Conservation (phyloP, 306 rosid species). For the Aeschynomene evenia region DNA sequence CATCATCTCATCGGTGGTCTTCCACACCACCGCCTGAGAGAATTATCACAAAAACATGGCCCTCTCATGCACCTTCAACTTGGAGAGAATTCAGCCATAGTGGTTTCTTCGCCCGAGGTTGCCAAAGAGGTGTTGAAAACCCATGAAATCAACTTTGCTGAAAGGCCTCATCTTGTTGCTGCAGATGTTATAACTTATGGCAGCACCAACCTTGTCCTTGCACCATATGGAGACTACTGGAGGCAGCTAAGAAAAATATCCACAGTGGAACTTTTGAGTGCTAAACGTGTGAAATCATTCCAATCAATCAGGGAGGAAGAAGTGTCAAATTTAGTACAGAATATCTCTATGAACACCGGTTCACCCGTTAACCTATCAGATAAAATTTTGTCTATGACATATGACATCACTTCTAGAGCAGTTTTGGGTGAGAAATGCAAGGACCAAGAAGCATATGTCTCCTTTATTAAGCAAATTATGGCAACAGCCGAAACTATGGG, state of each 20-base stretch:
- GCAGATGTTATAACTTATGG: background rate
- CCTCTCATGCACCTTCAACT: slow-evolving; percentile 27
- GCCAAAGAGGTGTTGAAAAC: slow-evolving; percentile 37
- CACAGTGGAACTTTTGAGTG: background rate
- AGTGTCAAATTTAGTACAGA: background rate
- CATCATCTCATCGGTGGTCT: slow-evolving; percentile 20
- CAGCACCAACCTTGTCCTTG: background rate
- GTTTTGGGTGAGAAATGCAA: slow-evolving; percentile 24
- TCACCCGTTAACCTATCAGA: slow-evolving; percentile 6
- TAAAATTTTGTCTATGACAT: background rate
- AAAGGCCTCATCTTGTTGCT: background rate
- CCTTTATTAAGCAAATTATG: background rate
- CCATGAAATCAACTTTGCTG: slow-evolving; percentile 21
- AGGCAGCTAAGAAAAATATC: background rate
- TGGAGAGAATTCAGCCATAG: slow-evolving; percentile 19
- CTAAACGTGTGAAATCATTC: background rate
- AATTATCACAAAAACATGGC: slow-evolving; percentile 32
- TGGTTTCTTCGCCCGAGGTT: slow-evolving; percentile 35
- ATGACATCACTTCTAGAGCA: slow-evolving; percentile 1
- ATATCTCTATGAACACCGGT: background rate
- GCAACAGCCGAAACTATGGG: background rate
- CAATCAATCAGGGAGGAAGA: background rate
- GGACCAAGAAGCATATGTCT: slow-evolving; percentile 10
- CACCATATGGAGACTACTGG: background rate
- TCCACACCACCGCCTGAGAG: slow-evolving; percentile 7